Conservation (phyloP, 805 yeast genomes). For the Metschnikowia colocasiae region DNA sequence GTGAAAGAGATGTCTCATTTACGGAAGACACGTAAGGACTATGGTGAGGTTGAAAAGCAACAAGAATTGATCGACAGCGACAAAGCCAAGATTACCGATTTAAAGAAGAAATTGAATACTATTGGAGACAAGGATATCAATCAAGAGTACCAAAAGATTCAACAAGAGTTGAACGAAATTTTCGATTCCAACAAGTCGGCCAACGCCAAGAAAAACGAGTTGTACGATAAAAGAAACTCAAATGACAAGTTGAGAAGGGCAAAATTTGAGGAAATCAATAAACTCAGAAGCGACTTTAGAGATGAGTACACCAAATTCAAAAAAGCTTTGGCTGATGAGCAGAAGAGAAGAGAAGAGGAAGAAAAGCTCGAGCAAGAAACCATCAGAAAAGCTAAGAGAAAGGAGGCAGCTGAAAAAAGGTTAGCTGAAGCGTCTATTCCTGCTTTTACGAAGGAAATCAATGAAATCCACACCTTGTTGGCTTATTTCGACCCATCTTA, state of each 20-base stretch:
- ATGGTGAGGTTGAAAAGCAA: conserved; percentile 64
- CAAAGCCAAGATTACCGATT: conserved; percentile 66
- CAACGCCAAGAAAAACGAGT: conserved; percentile 60
- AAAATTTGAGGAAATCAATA: conserved; percentile 61
- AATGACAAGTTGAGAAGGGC: conserved; percentile 66
- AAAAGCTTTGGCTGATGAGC: conserved; percentile 64
- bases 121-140: conserved; percentile 63
- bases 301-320: conserved; percentile 70
- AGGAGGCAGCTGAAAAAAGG: conserved; percentile 58
- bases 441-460: conserved; percentile 79
- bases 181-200: conserved; percentile 55
- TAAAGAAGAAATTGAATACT: conserved; percentile 63
- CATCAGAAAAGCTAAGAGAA: conserved; percentile 50
- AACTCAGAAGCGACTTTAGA: conserved; percentile 70
- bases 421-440: conserved; percentile 75
- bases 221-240: conserved; percentile 63
- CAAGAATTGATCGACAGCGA: conserved; percentile 80
- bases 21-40: conserved; percentile 77
- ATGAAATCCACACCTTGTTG: conserved; percentile 68
- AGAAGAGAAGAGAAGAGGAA: conserved; percentile 63
- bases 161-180: conserved; percentile 66
- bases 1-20: conserved; percentile 82
- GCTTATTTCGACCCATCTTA: conserved; percentile 73
- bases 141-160: conserved; percentile 62
- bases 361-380: conserved; percentile 53